phyloP scores from a whole-genome alignment of 2,329 filamentous ascomycete genomes.

The Dryadomyces quercus-mongolicae region DNA sequence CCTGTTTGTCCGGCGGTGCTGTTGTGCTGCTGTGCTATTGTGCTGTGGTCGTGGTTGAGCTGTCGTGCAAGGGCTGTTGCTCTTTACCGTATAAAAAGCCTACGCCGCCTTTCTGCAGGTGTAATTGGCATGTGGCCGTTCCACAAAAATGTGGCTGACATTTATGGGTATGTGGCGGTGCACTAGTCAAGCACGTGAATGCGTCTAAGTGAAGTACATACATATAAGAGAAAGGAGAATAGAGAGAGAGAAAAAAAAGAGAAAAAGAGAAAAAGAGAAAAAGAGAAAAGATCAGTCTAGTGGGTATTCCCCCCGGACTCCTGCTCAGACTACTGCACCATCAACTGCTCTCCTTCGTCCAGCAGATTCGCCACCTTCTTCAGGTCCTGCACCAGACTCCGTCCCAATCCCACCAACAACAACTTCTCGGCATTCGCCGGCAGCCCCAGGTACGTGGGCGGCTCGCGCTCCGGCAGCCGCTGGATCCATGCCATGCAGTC shows the following conservation, averaged over 20 bases:
- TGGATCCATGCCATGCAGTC: constrained; percentile 92
- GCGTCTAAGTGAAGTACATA: no score
- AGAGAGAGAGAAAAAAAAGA: background rate
- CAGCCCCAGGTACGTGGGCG: constrained; percentile 85
- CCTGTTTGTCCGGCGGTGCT: no score
- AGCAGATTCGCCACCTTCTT: constrained; percentile 75
- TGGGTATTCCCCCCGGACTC: no score
- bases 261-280: background rate
- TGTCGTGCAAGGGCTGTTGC: no score
- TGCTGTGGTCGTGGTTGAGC: background rate
- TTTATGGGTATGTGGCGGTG: no score
- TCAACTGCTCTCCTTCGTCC: constrained; percentile 87
- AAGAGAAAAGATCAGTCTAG: background rate
- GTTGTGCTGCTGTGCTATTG: no score
- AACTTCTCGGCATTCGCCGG: constrained; percentile 96
- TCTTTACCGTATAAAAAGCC: no score
- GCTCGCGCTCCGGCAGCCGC: constrained; percentile 83
- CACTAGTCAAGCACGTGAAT: no score
- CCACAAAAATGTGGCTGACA: no score
- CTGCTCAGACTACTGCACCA: constrained; percentile 34
- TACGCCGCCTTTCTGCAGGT: no score
- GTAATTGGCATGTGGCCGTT: no score
- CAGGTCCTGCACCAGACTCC: constrained; percentile 72
- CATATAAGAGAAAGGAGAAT: no score
- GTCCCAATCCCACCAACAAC: constrained; percentile 76